Base-by-base conservation (phyloP, 345 rosid genomes). In the Salix suchowensis region DNA sequence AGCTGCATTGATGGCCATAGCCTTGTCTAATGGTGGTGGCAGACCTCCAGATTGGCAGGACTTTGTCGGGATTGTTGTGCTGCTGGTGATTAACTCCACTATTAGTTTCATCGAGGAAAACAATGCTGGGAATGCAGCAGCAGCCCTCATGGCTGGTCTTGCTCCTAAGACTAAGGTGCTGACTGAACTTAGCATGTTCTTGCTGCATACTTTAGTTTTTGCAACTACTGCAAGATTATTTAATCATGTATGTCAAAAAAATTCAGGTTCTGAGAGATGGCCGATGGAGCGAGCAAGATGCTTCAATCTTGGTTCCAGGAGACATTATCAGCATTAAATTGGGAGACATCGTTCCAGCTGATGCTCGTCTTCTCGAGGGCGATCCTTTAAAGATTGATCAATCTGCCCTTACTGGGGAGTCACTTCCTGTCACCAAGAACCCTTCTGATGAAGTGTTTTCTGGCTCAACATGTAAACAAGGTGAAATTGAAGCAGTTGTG, bases 21-120 rank as follows among this genome's bases (percentile, higher is more conserved):
- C 80, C 48, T 50, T 94, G 87, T 97, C 94, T 21, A 92, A 94
- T 78, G 96, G 96, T 36, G 83, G 39, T 48, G 92, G 92, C 77
- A 84, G 76, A 77, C 94, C 97, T 80, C 97, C 98, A 2, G 98
- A 94, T 73, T 94, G 98, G 98, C 93, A 94, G 87, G 96, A 94
- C 73, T 94, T 94, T 46, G 88, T 92, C 18, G 98, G 98, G 50
- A 92, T 94, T 70, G 71, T 91, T 69, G 86, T 81, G 70, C 76
- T 94, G 80, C 34, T 94, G 82, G 1, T 94, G 19, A 94, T 94
- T 75, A 94, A 94, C 93, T 94, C 98, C 50, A 94, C 97, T 36
- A 92, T 92, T 74, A 94, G 98, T 85, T 94, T 94, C 76, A 87
- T 94, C 58, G 97, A 94, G 70, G 98, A 94, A 78, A 89, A 92